Conservation (phyloP, 768 basidiomycete genomes). For the Russula emetica region DNA sequence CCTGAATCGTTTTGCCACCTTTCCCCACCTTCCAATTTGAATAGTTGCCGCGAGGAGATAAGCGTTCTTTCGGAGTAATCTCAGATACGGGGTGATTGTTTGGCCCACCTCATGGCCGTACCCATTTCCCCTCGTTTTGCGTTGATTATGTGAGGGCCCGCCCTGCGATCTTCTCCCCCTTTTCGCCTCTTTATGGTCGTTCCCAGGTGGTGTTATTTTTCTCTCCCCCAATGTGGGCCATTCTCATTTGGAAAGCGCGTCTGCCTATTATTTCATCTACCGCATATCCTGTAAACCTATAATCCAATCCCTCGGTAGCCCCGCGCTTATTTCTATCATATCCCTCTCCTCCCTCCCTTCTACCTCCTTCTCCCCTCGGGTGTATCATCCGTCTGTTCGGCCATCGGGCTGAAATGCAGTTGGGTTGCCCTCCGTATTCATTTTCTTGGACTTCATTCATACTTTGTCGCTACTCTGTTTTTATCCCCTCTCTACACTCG, state of each 20-base stretch:
- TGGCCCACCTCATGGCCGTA: slow-evolving; percentile 18
- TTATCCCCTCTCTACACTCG: not conserved
- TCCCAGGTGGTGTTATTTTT: slow-evolving; percentile 9
- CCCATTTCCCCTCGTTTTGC: slow-evolving; percentile 2
- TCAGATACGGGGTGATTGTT: slow-evolving; percentile 10
- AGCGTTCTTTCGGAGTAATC: slow-evolving; percentile 6
- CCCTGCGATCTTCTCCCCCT: slow-evolving; percentile 7
- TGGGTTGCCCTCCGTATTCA: not conserved
- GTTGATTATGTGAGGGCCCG: slow-evolving; percentile 16
- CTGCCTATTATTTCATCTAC: not conserved
- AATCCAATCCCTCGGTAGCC: slow-evolving; percentile 24
- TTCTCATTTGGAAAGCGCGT: not conserved
- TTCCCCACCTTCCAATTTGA: slow-evolving; percentile 2
- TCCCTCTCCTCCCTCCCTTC: not conserved
- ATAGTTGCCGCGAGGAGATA: slow-evolving; percentile 13
- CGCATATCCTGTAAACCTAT: not conserved
- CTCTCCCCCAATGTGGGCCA: slow-evolving; percentile 11
- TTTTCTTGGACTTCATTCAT: slow-evolving; percentile 3
- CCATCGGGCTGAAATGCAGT: slow-evolving; percentile 7
- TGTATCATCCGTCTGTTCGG: not conserved
- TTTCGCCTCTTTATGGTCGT: slow-evolving; percentile 11
- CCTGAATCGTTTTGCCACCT: not conserved
- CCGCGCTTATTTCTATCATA: slow-evolving; percentile 18
- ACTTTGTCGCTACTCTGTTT: not conserved
- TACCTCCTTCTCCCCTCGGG: not conserved